phyloP scores from a whole-genome alignment of 2,329 filamentous ascomycete species.

The Phyllosticta citrichinensis region DNA sequence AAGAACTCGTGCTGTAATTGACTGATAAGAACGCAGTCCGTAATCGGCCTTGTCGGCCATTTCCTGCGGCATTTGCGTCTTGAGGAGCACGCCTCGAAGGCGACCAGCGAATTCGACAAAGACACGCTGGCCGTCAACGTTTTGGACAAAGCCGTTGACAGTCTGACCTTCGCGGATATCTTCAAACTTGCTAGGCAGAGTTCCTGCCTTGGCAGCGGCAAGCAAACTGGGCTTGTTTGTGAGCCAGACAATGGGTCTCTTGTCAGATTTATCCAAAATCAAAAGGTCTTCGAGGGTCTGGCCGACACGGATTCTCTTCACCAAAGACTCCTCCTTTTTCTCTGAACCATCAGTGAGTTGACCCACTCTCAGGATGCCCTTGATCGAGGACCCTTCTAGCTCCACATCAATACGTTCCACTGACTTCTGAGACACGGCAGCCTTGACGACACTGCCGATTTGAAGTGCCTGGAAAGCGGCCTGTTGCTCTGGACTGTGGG shows the following conservation, averaged over 20 bases:
- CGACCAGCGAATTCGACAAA: conserved; percentile 83
- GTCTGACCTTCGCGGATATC: conserved; percentile 59
- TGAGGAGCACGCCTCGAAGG: conserved; percentile 69
- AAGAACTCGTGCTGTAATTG: conserved; percentile 60
- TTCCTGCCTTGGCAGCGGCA: conserved; percentile 61
- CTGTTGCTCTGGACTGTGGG: conserved; percentile 68
- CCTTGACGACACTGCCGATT: conserved; percentile 65
- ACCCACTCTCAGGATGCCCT: conserved; percentile 63
- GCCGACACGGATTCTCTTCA: conserved; percentile 75
- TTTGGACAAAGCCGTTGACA: conserved; percentile 72
- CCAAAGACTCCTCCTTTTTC: conserved; percentile 64
- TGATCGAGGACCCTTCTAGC: conserved; percentile 61
- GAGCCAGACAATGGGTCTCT: conserved; percentile 63
- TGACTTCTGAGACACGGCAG: conserved; percentile 47
- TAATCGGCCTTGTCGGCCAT: conserved; percentile 60
- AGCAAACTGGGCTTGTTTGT: conserved; percentile 77
- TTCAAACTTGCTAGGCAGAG: conserved; percentile 60
- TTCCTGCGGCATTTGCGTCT: conserved; percentile 64
- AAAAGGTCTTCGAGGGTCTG: conserved; percentile 75
- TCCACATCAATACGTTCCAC: conserved; percentile 51
- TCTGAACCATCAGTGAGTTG: conserved; percentile 79
- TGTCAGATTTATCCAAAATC: conserved; percentile 75
- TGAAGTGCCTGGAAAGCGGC: conserved; percentile 61
- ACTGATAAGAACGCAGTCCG: conserved; percentile 67
- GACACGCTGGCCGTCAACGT: conserved; percentile 62